These are phyloP conservation scores for Camelina sativa DNA, from an alignment of 345 rosid genomes.

Conservation along the genomic window DNA sequence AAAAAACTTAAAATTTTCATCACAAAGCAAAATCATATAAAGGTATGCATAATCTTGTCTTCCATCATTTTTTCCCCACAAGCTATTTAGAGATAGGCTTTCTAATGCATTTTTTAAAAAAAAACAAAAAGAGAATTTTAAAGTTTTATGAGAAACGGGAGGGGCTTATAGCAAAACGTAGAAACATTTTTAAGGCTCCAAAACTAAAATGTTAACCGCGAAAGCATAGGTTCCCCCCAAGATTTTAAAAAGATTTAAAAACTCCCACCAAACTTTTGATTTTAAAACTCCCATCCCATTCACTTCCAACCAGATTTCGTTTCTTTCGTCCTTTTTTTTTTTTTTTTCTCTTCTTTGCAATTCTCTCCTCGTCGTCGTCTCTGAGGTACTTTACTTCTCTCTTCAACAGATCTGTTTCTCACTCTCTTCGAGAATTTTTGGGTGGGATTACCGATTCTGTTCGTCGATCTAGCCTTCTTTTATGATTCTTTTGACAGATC, in stretches of 20 bases:
- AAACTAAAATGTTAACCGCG: constrained; percentile 31
- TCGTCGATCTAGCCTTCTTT: background rate
- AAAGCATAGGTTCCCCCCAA: constrained; percentile 31
- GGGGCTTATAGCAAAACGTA: constrained; percentile 9
- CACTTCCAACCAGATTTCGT: constrained; percentile 12
- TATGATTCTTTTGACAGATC: constrained; percentile 3
- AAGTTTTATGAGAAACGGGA: background rate
- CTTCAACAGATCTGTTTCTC: background rate
- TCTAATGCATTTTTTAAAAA: background rate
- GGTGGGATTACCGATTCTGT: background rate
- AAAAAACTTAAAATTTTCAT: background rate
- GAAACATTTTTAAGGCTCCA: background rate
- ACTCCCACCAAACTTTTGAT: constrained; percentile 41
- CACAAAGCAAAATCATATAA: background rate
- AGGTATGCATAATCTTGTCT: background rate
- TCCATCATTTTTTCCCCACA: background rate
- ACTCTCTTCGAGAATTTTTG: background rate
- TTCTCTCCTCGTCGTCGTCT: background rate
- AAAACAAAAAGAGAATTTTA: background rate
- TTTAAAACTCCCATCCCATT: constrained; percentile 20
- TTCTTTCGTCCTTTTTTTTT: background rate
- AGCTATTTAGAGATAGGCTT: background rate
- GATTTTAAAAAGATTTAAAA: constrained; percentile 32
- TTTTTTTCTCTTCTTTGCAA: background rate
- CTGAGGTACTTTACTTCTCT: constrained; percentile 30